Conservation (phyloP, 164 flowering plant species). For the Amborella trichopoda region DNA sequence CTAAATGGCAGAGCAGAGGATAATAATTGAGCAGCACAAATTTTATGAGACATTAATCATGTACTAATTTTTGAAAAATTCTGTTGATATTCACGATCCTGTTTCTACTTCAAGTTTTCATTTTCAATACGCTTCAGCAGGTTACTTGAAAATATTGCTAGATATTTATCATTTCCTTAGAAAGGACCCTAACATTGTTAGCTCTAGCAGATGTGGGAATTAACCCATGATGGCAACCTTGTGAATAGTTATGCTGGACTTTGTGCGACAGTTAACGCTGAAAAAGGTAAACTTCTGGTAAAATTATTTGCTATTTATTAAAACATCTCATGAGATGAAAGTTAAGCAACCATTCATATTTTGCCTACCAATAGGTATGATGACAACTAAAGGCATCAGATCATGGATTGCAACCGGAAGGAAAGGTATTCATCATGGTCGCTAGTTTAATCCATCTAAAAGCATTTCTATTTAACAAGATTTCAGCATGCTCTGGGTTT, state of each 20-base stretch:
- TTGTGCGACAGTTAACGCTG: slow-evolving; percentile 40
- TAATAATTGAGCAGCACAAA: no score
- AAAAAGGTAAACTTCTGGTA: slow-evolving; percentile 24
- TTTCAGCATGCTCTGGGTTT: background rate
- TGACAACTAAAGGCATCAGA: slow-evolving; percentile 34
- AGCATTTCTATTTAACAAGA: background rate
- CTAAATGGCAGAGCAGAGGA: no score
- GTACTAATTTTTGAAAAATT: background rate
- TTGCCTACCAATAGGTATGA: slow-evolving; percentile 24
- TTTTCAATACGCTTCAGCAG: background rate
- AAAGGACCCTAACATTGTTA: slow-evolving; percentile 2
- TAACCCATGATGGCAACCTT: slow-evolving; percentile 43
- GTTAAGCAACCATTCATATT: background rate
- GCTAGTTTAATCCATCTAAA: background rate
- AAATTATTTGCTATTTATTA: background rate
- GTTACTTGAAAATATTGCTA: background rate
- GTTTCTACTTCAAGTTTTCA: background rate
- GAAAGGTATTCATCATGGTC: slow-evolving; percentile 29
- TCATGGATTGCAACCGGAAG: slow-evolving; percentile 85
- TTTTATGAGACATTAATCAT: background rate
- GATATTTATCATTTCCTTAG: background rate
- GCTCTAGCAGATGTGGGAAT: slow-evolving; percentile 61
- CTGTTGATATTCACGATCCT: background rate
- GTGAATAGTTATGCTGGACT: slow-evolving; percentile 60
- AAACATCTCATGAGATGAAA: background rate